A percentile compares a stretch with the other conserved stretches of the same genome.
Evolutionary conservation across 352 stramenopile species (phyloP).

Genomic region (Pythium sukuiense): DNA sequence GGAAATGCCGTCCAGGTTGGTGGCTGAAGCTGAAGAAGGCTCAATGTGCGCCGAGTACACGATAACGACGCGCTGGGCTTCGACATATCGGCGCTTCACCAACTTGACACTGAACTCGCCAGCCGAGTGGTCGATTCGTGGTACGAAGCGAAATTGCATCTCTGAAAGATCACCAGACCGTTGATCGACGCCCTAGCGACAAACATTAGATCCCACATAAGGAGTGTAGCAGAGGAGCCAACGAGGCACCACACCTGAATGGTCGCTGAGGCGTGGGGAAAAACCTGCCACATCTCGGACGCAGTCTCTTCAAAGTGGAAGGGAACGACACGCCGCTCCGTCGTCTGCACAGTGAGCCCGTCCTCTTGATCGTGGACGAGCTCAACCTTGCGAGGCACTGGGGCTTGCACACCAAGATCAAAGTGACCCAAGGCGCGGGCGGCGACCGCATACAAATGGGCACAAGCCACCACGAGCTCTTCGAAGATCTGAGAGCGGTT

Average conservation of each 20-base stretch:
- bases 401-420: background rate
- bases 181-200: background rate
- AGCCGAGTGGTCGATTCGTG: background rate
- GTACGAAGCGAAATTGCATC: background rate
- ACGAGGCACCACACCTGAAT: no score
- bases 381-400: background rate
- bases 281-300: background rate
- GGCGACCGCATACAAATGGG: background rate
- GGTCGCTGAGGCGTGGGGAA: background rate
- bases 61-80: slow-evolving; percentile 1
- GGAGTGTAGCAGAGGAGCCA: background rate
- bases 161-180: background rate
- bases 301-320: background rate
- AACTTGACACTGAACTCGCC: background rate
- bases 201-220: background rate
- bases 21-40: background rate
- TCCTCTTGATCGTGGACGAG: background rate
- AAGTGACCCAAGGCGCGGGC: background rate
- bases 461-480: background rate
- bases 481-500: background rate
- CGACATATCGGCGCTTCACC: slow-evolving; percentile 3
- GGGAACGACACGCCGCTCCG: background rate
- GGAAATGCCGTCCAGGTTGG: slow-evolving; percentile 15
- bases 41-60: slow-evolving; percentile 5
- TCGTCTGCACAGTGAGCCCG: background rate